These are phyloP conservation scores for Tuctoria greenei DNA, from an alignment of 176 grass and related monocot genomes.

Conservation along the genomic window DNA sequence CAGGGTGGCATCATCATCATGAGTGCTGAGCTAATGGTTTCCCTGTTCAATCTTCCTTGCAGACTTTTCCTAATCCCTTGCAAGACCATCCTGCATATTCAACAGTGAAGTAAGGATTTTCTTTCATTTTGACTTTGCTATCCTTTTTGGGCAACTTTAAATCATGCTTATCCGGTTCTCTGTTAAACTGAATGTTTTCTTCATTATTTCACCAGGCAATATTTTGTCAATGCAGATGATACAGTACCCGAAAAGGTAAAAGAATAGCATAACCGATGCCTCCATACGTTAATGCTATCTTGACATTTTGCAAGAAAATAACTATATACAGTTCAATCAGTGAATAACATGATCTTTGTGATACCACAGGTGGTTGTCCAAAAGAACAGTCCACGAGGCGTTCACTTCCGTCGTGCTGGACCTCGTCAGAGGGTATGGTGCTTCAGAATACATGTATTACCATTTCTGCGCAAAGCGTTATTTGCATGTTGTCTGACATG, in stretches of 20 bases:
- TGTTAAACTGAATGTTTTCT: constrained; percentile 31
- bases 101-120: constrained; percentile 77
- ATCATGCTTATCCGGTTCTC: neutral
- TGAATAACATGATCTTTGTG: constrained; percentile 34
- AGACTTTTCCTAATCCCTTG: constrained; percentile 88
- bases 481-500: constrained; percentile 19
- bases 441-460: constrained; percentile 12
- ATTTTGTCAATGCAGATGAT: constrained; percentile 90
- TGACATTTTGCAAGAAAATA: neutral
- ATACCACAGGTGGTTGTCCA: constrained; percentile 65
- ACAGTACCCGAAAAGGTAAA: constrained; percentile 89
- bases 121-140: constrained; percentile 22
- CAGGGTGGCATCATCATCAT: constrained; percentile 8
- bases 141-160: neutral
- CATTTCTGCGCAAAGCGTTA: constrained; percentile 9
- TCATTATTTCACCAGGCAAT: constrained; percentile 63
- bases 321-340: neutral
- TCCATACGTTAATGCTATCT: neutral
- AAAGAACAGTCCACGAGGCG: constrained; percentile 64
- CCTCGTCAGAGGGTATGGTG: constrained; percentile 80
- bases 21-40: constrained; percentile 38
- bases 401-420: constrained; percentile 92
- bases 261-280: neutral
- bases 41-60: constrained; percentile 37
- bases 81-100: constrained; percentile 88